These are phyloP conservation scores for Amanita phalloides DNA, from an alignment of 768 basidiomycete genomes.

Conservation along the genomic window DNA sequence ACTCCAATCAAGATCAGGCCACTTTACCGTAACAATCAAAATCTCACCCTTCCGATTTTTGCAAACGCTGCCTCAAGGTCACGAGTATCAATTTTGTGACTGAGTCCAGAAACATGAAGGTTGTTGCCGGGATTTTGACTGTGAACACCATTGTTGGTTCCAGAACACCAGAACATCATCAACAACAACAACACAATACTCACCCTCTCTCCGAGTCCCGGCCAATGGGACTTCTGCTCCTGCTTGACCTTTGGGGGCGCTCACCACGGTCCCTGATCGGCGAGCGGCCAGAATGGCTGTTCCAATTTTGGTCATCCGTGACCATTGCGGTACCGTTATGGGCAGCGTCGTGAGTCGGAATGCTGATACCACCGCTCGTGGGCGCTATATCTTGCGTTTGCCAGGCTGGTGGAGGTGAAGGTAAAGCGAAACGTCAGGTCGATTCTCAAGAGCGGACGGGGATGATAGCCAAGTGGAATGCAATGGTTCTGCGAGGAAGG, in stretches of 20 bases:
- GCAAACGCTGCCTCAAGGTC: slow-evolving; percentile 84
- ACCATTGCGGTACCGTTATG: slow-evolving; percentile 29
- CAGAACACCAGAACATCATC: slow-evolving; percentile 9
- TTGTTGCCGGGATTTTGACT: slow-evolving; percentile 62
- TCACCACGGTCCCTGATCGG: slow-evolving; percentile 38
- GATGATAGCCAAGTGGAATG: slow-evolving; percentile 30
- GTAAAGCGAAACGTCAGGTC: slow-evolving; percentile 26
- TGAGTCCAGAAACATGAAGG: slow-evolving; percentile 49
- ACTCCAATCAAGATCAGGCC: neutral
- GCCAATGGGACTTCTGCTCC: slow-evolving; percentile 62
- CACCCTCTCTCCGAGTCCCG: slow-evolving; percentile 47
- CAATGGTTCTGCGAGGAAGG: slow-evolving; percentile 15
- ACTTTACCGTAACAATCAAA: neutral
- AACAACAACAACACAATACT: slow-evolving; percentile 15
- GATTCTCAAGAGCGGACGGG: slow-evolving; percentile 26
- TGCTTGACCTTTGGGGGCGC: slow-evolving; percentile 54
- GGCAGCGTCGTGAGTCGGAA: slow-evolving; percentile 46
- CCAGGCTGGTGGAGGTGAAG: slow-evolving; percentile 52
- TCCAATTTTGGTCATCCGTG: slow-evolving; percentile 51
- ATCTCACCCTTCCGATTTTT: slow-evolving; percentile 50
- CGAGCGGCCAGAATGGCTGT: slow-evolving; percentile 27
- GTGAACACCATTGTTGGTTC: slow-evolving; percentile 16
- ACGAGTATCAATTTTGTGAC: slow-evolving; percentile 57
- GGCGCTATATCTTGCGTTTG: slow-evolving; percentile 71
- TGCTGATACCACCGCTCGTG: slow-evolving; percentile 53